A percentile compares a stretch with the other conserved stretches of the same genome.
phyloP scores from a whole-genome alignment of 1,284 basidiomycete genomes.

The Apiotrichum porosum region DNA sequence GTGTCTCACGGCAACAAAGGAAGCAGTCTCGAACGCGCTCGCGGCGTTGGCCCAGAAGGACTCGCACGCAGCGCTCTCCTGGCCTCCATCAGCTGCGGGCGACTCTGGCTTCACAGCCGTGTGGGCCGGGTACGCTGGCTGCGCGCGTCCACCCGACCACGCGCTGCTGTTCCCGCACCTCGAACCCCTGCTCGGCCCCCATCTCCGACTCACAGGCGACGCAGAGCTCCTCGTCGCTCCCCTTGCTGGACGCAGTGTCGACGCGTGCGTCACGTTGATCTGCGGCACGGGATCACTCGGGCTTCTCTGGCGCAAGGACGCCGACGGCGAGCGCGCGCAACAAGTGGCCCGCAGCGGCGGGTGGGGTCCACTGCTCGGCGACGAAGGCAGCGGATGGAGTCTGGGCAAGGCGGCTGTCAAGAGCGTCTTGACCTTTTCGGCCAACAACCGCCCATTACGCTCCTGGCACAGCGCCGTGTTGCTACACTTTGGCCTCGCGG shows the following conservation, averaged over 20 bases:
- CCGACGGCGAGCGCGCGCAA: background rate
- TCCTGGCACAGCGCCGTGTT: constrained; percentile 10
- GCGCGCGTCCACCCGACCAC: constrained; percentile 12
- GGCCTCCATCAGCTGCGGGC: background rate
- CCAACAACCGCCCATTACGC: constrained; percentile 6
- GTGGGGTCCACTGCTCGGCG: constrained; percentile 18
- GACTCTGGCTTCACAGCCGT: background rate
- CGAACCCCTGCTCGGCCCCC: background rate
- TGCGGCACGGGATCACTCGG: constrained; percentile 16
- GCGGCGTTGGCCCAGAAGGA: background rate
- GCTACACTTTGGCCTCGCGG: constrained; percentile 2
- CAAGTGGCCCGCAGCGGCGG: constrained; percentile 8
- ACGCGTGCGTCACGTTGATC: constrained; percentile 9
- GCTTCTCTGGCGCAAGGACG: constrained; percentile 7
- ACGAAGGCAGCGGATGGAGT: constrained; percentile 16
- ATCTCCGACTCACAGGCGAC: constrained; percentile 13
- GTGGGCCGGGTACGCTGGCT: constrained; percentile 18
- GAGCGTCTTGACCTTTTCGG: constrained; percentile 8
- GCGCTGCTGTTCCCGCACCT: constrained; percentile 6
- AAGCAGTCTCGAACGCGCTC: background rate
- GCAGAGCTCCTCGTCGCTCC: constrained; percentile 15
- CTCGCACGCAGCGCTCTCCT: background rate
- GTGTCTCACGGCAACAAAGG: constrained; percentile 4
- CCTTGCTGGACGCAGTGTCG: background rate
- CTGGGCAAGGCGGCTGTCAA: constrained; percentile 14